Base-by-base conservation (phyloP, 352 stramenopile genomes). In the Globisporangium echinulatum region DNA sequence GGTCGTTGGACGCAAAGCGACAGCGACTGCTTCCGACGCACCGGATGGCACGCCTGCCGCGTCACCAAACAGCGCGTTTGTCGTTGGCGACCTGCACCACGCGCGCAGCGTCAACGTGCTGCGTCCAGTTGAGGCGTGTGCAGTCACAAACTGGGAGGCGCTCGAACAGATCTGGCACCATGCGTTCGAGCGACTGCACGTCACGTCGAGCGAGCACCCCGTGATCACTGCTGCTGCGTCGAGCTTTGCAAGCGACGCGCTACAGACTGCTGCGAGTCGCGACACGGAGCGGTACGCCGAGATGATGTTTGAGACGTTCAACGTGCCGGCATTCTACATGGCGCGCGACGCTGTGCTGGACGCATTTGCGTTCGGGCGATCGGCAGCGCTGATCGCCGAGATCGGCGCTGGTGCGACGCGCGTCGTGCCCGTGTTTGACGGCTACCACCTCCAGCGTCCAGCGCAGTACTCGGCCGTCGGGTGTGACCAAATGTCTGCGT, bases 261-360 rank as follows among this genome's bases (percentile, higher is more conserved):
- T 85, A 57, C 72, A 77, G 42, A 84, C 73, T 48, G 75, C 77
- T 3, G 75, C 71, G 11, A 67, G 72, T 19, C 64, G 71, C n/a
- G 85, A 93, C 59, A 68, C 72, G 33, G 75, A 88, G 25, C 88
- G 90, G 64, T 93, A 94, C 69, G 66, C 91, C 62, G 83, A 96
- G 71, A 81, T 98, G 64, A 95, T 97, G 76, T 97, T 98, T 61
- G 92, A 98, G 68, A 92, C 71, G 54, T 97, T 97, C 61, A 69
- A 85, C 46, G 78, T 90, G 19, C 89, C 89, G 13, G 87, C 87
- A 13, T 93, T 96, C 64, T 97, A 96, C 70, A 82, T 96, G 67
- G 86, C 88, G 17, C 93, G 96, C 54, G 88, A 93, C 55, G 88
- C 87, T 3, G 81, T 96, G 57, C 73, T 98, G 19, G 87, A 94